Evolutionary conservation across 1,284 basidiomycete genomes (phyloP).

Genomic region (Cystobasidium sp.): DNA sequence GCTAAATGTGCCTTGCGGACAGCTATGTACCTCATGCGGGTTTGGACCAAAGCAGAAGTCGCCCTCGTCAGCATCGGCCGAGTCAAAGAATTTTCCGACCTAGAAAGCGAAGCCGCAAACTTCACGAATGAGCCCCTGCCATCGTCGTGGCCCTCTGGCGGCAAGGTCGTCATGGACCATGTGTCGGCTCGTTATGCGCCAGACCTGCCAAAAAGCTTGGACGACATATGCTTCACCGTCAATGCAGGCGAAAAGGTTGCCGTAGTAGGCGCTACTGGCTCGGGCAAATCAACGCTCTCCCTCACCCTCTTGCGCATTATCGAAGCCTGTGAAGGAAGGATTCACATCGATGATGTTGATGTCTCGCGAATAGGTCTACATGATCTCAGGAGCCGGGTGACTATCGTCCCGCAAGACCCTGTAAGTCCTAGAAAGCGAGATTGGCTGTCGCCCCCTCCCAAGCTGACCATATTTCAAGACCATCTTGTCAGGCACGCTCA

Average conservation of each 20-base stretch:
- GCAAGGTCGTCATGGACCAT: constrained; percentile 75
- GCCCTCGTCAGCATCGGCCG: constrained; percentile 71
- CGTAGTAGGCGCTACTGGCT: constrained; percentile 74
- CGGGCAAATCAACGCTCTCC: constrained; percentile 82
- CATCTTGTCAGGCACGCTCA: constrained; percentile 42
- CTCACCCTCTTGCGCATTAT: constrained; percentile 52
- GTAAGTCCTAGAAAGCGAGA: constrained; percentile 45
- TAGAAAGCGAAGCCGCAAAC: constrained; percentile 77
- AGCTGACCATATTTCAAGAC: constrained; percentile 1
- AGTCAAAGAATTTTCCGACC: constrained; percentile 67
- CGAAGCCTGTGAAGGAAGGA: constrained; percentile 3
- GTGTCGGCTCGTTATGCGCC: constrained; percentile 74
- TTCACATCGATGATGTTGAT: constrained; percentile 79
- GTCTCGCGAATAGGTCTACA: constrained; percentile 80
- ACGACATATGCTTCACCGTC: constrained; percentile 69
- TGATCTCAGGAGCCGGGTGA: constrained; percentile 71
- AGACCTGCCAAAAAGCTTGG: constrained; percentile 76
- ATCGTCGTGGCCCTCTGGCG: constrained; percentile 72
- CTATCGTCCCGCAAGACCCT: constrained; percentile 81
- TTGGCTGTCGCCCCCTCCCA: neutral
- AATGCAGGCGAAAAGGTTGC: constrained; percentile 79
- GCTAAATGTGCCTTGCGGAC: neutral
- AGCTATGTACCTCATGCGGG: constrained; percentile 26
- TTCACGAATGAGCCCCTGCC: constrained; percentile 68
- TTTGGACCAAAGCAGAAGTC: constrained; percentile 52